These are phyloP conservation scores for Meyerozyma guilliermondii DNA, from an alignment of 1,139 yeast species.

Conservation along the genomic window DNA sequence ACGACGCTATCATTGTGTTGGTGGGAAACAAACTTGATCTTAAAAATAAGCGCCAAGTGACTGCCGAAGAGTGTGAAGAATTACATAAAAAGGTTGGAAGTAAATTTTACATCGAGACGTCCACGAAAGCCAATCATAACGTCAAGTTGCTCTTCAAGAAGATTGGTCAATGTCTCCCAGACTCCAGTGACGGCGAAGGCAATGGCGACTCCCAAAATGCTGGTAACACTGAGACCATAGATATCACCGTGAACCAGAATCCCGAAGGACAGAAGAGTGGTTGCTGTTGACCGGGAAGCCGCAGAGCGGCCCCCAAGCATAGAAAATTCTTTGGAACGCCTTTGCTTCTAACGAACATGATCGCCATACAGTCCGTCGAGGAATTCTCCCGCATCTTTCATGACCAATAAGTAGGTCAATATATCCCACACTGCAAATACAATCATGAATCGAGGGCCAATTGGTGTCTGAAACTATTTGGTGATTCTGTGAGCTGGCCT, in stretches of 20 bases:
- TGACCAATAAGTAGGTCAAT: too few relatives aligned
- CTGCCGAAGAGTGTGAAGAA: constrained; percentile 74
- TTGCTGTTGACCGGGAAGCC: constrained; percentile 11
- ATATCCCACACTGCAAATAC: too few relatives aligned
- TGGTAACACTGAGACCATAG: constrained; percentile 38
- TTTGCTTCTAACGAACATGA: too few relatives aligned
- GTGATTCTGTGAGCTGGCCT: too few relatives aligned
- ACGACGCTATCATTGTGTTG: constrained; percentile 53
- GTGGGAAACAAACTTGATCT: constrained; percentile 56
- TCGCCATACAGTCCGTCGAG: too few relatives aligned
- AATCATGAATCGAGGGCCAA: too few relatives aligned
- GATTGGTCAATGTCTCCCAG: constrained; percentile 89
- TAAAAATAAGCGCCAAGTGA: constrained; percentile 76
- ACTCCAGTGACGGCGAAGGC: constrained; percentile 48
- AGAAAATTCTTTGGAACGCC: neutral
- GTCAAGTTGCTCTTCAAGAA: constrained; percentile 85
- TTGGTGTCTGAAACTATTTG: too few relatives aligned
- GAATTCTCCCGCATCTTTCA: too few relatives aligned
- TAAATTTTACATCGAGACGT: constrained; percentile 81
- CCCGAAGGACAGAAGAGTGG: constrained; percentile 8
- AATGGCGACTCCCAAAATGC: constrained; percentile 13
- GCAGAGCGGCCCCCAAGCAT: neutral
- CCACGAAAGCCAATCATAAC: constrained; percentile 92
- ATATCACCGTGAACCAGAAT: constrained; percentile 31
- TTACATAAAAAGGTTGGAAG: constrained; percentile 55